phyloP scores from a whole-genome alignment of 495 filamentous ascomycete genomes.

The Daldinia grandis region DNA sequence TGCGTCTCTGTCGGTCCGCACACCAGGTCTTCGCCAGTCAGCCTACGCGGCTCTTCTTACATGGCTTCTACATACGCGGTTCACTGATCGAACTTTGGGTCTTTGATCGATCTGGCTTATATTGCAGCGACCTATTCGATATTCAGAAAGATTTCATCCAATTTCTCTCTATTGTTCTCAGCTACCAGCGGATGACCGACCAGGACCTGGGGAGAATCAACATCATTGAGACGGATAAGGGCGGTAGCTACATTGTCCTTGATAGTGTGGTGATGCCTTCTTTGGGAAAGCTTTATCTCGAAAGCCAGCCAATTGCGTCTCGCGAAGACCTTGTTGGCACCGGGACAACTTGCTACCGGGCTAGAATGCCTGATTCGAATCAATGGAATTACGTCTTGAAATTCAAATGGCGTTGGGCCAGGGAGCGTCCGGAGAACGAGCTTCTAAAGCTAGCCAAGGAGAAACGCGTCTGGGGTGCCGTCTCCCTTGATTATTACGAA shows the following conservation, averaged over 20 bases:
- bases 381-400: background rate
- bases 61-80: constrained; percentile 51
- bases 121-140: constrained; percentile 25
- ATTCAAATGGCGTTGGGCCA: background rate
- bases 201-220: background rate
- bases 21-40: constrained; percentile 26
- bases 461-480: background rate
- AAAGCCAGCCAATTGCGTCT: background rate
- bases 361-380: background rate
- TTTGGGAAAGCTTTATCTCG: background rate
- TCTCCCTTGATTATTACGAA: background rate
- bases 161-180: background rate
- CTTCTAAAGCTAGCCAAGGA: background rate
- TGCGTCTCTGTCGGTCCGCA: background rate
- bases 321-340: background rate
- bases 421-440: background rate
- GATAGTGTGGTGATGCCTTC: background rate
- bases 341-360: background rate
- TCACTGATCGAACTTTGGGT: constrained; percentile 51
- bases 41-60: constrained; percentile 46
- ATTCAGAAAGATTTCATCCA: background rate
- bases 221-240: background rate
- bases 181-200: background rate
- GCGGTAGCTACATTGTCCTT: background rate
- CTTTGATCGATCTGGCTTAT: constrained; percentile 56